Evolutionary conservation across 2,329 filamentous ascomycete species (phyloP).

Genomic region (Ophiostoma perfectum): DNA sequence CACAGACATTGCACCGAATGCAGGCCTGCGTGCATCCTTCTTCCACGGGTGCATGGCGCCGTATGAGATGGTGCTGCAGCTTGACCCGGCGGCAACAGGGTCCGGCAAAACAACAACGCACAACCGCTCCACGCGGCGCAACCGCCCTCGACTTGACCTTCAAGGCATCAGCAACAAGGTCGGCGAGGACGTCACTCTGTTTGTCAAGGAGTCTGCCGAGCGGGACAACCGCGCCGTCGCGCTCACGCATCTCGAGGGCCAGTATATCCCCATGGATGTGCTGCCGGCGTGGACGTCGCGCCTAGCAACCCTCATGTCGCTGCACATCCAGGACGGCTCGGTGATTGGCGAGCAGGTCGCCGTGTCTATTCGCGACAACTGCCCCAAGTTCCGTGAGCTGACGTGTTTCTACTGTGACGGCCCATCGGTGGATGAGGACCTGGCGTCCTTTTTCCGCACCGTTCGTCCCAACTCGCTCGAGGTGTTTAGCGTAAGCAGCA

Average conservation of each 20-base stretch:
- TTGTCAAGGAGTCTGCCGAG: conserved; percentile 37
- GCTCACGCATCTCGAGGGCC: conserved; percentile 54
- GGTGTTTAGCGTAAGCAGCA: conserved; percentile 53
- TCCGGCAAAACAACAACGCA: conserved; percentile 12
- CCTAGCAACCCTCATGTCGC: conserved; percentile 51
- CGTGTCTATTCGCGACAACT: conserved; percentile 50
- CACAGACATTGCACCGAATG: conserved; percentile 42
- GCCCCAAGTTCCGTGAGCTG: conserved; percentile 56
- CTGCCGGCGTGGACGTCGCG: conserved; percentile 56
- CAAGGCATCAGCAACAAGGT: conserved; percentile 43
- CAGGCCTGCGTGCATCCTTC: conserved; percentile 33
- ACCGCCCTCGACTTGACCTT: conserved; percentile 33
- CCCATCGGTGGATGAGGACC: conserved; percentile 49
- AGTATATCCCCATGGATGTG: conserved; percentile 43
- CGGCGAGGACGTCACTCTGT: conserved; percentile 52
- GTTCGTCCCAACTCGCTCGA: conserved; percentile 53
- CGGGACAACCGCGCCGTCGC: conserved; percentile 42
- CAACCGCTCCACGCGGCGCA: conserved; percentile 25
- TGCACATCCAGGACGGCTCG: conserved; percentile 58
- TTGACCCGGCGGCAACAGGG: not conserved
- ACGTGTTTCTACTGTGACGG: conserved; percentile 47
- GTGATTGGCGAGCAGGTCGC: conserved; percentile 52
- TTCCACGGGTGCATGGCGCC: conserved; percentile 39
- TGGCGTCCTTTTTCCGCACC: conserved; percentile 53
- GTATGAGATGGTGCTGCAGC: conserved; percentile 31